Evolutionary conservation across 257 asterid species (phyloP).

Genomic region (Echium plantagineum): DNA sequence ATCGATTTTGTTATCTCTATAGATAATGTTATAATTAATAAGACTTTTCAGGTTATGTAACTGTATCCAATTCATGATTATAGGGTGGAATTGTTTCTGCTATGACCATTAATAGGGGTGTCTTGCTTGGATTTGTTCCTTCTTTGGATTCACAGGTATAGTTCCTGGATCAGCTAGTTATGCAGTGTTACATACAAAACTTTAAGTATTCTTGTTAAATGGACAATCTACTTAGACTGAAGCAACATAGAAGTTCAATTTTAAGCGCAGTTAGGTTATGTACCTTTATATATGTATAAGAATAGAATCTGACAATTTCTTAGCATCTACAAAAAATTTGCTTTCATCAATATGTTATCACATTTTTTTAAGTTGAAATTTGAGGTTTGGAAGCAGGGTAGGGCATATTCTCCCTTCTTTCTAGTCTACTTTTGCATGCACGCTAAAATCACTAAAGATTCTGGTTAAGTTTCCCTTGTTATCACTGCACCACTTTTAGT

Average conservation of each 20-base stretch:
- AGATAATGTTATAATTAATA: neutral
- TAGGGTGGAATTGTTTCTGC: conserved; percentile 97
- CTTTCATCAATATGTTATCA: neutral
- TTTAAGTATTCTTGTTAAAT: neutral
- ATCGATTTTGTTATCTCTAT: neutral
- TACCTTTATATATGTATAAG: neutral
- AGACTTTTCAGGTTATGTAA: neutral
- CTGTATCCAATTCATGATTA: conserved; percentile 4
- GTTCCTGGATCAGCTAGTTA: conserved; percentile 1
- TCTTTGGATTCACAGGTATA: conserved; percentile 69
- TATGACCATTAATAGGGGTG: conserved; percentile 86
- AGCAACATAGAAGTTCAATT: neutral
- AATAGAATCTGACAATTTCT: too few species aligned
- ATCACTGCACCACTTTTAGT: neutral
- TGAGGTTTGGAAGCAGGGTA: too few species aligned
- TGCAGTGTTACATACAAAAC: neutral
- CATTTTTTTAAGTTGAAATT: neutral
- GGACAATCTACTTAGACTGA: neutral
- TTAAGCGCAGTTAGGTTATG: neutral
- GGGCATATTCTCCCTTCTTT: too few species aligned
- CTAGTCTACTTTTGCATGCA: neutral
- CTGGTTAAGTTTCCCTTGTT: neutral
- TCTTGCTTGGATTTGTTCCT: conserved; percentile 92
- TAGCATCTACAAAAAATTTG: neutral
- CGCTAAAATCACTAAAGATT: neutral